phyloP scores from a whole-genome alignment of 441 rosid genomes.

The Theobroma grandiflorum region DNA sequence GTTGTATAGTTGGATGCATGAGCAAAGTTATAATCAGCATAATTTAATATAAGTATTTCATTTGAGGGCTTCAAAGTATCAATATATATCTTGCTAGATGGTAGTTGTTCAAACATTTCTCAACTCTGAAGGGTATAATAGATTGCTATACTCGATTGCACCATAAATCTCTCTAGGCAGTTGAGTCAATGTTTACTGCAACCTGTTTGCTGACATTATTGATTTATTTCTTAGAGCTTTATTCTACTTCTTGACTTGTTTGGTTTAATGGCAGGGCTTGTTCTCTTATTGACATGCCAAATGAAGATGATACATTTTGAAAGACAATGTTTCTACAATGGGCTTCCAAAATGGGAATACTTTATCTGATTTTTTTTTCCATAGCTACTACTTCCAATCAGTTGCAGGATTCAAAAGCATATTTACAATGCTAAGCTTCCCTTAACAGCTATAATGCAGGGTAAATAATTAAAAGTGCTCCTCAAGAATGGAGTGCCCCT shows the following conservation, averaged over 20 bases:
- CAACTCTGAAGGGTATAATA: not conserved
- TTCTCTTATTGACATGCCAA: conserved; percentile 44
- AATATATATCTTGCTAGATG: conserved; percentile 7
- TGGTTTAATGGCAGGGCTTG: conserved; percentile 56
- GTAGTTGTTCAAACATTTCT: conserved; percentile 12
- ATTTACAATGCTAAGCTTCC: conserved; percentile 35
- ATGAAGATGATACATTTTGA: conserved; percentile 47
- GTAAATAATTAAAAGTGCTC: conserved; percentile 32
- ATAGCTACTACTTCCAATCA: conserved; percentile 32
- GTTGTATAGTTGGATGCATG: not conserved
- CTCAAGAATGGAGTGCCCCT: conserved; percentile 40
- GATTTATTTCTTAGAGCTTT: not conserved
- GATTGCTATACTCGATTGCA: not conserved
- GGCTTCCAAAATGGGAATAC: conserved; percentile 46
- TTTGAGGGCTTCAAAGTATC: conserved; percentile 9
- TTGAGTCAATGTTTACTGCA: not conserved
- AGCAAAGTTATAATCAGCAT: not conserved
- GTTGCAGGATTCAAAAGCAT: conserved; percentile 40
- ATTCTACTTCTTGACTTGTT: conserved; percentile 24
- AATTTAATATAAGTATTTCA: not conserved
- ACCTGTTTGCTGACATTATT: conserved; percentile 20
- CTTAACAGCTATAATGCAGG: conserved; percentile 30
- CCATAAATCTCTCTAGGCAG: not conserved
- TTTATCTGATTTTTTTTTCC: conserved; percentile 41
- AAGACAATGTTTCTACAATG: conserved; percentile 36